Conservation (phyloP, 306 rosid species). For the Abrus pulchellus region DNA sequence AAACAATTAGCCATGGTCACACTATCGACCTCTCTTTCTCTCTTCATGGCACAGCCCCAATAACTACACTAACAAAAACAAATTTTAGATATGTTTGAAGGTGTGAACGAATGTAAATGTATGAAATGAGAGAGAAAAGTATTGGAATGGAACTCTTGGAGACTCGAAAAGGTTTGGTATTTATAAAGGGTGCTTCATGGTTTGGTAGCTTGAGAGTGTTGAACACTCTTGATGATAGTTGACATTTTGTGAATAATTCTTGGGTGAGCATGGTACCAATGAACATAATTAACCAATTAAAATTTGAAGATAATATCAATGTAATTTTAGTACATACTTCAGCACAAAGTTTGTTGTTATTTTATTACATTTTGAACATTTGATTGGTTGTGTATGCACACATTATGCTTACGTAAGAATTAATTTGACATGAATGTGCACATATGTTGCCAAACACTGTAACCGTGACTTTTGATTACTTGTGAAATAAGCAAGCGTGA, state of each 20-base stretch:
- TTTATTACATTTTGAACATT: background rate
- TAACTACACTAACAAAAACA: background rate
- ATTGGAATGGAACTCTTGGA: conserved; percentile 51
- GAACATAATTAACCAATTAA: no score
- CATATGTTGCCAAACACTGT: conserved; percentile 17
- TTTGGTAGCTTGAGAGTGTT: conserved; percentile 43
- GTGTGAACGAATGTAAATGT: background rate
- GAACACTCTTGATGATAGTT: conserved; percentile 49
- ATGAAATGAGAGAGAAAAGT: background rate
- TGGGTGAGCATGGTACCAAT: no score
- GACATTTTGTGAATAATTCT: conserved; percentile 48
- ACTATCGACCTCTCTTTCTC: conserved; percentile 74
- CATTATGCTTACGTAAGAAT: background rate
- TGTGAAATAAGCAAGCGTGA: conserved; percentile 48
- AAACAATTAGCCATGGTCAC: conserved; percentile 83
- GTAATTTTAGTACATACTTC: background rate
- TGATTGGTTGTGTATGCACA: background rate
- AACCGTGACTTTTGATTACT: conserved; percentile 46
- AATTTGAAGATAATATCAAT: background rate
- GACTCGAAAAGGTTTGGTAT: conserved; percentile 43
- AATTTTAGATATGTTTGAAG: conserved; percentile 1
- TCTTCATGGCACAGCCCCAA: conserved; percentile 62
- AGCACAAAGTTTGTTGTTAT: background rate
- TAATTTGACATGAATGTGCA: background rate
- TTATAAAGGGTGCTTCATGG: conserved; percentile 48